Conservation (phyloP, 106 monocot genomes). For the Phalaenopsis aphrodite region DNA sequence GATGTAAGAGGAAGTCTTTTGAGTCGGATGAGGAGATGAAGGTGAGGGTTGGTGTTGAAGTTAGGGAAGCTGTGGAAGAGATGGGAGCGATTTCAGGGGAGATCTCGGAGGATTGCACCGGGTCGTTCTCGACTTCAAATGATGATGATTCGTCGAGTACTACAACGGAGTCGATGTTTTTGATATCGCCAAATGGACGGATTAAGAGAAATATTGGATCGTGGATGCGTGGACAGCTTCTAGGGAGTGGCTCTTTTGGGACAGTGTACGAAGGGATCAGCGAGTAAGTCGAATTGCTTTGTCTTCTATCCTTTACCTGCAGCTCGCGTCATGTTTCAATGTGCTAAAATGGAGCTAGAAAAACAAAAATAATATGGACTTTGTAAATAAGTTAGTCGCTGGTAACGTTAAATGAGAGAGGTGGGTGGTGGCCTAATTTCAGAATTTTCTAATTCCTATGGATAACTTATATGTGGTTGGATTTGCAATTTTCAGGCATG, state of each 20-base stretch:
- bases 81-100: slow-evolving; percentile 20
- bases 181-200: slow-evolving; percentile 42
- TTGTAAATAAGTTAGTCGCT: too few species aligned
- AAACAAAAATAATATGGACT: too few species aligned
- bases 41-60: neutral
- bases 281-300: slow-evolving; percentile 45
- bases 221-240: slow-evolving; percentile 53
- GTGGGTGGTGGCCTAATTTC: too few species aligned
- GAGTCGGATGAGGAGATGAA: slow-evolving; percentile 10
- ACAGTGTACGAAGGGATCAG: slow-evolving; percentile 84
- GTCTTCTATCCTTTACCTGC: neutral
- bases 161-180: slow-evolving; percentile 45
- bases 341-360: too few species aligned
- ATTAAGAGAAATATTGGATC: slow-evolving; percentile 45
- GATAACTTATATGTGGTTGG: too few species aligned
- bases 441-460: too few species aligned
- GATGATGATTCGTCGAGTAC: slow-evolving; percentile 67
- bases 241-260: slow-evolving; percentile 94
- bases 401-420: too few species aligned
- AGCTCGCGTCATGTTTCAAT: neutral
- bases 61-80: slow-evolving; percentile 12
- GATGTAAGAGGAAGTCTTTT: neutral
- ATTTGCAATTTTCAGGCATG: too few species aligned
- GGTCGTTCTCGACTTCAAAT: slow-evolving; percentile 49
- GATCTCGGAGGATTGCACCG: slow-evolving; percentile 25